Conservation (phyloP, 2,329 filamentous ascomycete genomes). For the Ophiostoma sp. region DNA sequence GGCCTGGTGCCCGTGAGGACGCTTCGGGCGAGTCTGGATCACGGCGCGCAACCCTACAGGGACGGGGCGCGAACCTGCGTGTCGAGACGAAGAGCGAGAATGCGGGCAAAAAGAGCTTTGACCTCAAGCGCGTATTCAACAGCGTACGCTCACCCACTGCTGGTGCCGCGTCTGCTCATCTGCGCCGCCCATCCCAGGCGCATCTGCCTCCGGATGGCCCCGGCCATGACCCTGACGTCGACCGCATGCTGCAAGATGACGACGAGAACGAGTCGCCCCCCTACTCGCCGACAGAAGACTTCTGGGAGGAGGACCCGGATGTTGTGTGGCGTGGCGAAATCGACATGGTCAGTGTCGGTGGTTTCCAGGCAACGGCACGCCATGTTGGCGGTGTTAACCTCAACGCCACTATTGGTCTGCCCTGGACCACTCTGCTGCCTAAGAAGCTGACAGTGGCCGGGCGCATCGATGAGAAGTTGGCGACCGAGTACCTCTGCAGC, state of each 20-base stretch:
- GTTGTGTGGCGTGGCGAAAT: constrained; percentile 73
- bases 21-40: constrained; percentile 10
- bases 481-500: constrained; percentile 85
- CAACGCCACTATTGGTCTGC: constrained; percentile 45
- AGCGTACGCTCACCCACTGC: constrained; percentile 66
- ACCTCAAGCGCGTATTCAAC: constrained; percentile 80
- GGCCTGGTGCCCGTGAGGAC: constrained; percentile 4
- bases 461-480: constrained; percentile 73
- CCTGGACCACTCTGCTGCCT: constrained; percentile 72
- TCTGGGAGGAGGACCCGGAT: constrained; percentile 51
- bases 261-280: constrained; percentile 67
- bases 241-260: constrained; percentile 78
- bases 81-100: constrained; percentile 44
- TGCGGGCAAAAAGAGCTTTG: constrained; percentile 57
- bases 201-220: constrained; percentile 47
- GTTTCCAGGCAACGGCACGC: constrained; percentile 70
- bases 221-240: constrained; percentile 79
- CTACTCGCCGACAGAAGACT: constrained; percentile 72
- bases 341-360: constrained; percentile 70
- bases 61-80: constrained; percentile 35
- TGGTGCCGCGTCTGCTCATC: constrained; percentile 36
- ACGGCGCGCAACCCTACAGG: not conserved
- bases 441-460: constrained; percentile 65
- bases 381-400: constrained; percentile 82
- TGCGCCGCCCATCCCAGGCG: constrained; percentile 46